phyloP scores from a whole-genome alignment of 805 yeast genomes.

The Kodamaea fukazawae region DNA sequence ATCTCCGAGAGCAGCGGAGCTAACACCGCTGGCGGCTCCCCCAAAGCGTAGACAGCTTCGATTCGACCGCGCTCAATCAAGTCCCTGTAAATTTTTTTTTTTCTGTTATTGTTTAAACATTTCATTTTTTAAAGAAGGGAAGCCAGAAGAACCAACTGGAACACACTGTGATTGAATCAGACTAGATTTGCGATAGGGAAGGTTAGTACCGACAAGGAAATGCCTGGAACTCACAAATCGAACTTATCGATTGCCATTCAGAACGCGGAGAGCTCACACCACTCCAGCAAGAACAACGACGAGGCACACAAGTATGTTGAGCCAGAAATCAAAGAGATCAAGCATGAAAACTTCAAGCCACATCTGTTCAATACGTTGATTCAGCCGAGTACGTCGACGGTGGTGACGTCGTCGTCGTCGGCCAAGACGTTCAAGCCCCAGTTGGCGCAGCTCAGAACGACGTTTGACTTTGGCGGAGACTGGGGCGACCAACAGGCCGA shows the following conservation, averaged over 20 bases:
- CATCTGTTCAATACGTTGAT: conserved; percentile 17
- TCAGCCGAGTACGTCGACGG: conserved; percentile 29
- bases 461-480: conserved; percentile 21
- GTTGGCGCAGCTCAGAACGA: conserved; percentile 36
- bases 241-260: conserved; percentile 45
- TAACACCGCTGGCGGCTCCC: too few relatives aligned
- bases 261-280: conserved; percentile 28
- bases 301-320: conserved; percentile 14
- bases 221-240: conserved; percentile 31
- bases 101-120: too few relatives aligned
- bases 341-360: conserved; percentile 14
- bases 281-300: conserved; percentile 15
- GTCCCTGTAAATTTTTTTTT: too few relatives aligned
- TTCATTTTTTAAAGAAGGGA: too few relatives aligned
- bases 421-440: conserved; percentile 36
- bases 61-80: too few relatives aligned
- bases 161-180: too few relatives aligned
- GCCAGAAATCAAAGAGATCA: conserved; percentile 8
- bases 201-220: conserved; percentile 3
- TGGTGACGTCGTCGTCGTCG: conserved; percentile 31
- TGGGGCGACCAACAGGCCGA: conserved; percentile 1
- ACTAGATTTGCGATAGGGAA: too few relatives aligned
- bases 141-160: too few relatives aligned
- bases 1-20: too few relatives aligned
- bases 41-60: too few relatives aligned